These are phyloP conservation scores for Cytospora leucostoma DNA, from an alignment of 2,329 filamentous ascomycete species.

Conservation along the genomic window DNA sequence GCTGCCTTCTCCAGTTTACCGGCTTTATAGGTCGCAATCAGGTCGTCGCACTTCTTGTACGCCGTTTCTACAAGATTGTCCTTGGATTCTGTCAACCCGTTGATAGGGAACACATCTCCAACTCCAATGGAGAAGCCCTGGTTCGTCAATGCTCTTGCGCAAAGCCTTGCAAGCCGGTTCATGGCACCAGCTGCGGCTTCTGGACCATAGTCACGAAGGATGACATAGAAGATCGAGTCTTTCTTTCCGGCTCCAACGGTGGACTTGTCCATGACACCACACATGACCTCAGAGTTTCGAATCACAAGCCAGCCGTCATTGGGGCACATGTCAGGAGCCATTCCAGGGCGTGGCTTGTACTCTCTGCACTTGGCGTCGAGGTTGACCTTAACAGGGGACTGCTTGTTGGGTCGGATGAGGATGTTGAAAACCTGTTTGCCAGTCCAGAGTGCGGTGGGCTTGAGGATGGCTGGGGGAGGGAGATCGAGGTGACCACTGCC, in stretches of 20 bases:
- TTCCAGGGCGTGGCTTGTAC: constrained; percentile 63
- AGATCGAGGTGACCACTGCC: constrained; percentile 76
- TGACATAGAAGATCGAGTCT: constrained; percentile 95
- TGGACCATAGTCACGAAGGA: constrained; percentile 91
- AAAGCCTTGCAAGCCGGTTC: constrained; percentile 90
- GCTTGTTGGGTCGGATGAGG: constrained; percentile 82
- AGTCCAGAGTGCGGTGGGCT: constrained; percentile 88
- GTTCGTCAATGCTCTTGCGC: constrained; percentile 83
- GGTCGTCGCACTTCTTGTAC: constrained; percentile 77
- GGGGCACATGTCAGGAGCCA: constrained; percentile 71
- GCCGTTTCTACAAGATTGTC: constrained; percentile 73
- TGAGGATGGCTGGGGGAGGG: constrained; percentile 82
- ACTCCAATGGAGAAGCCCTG: constrained; percentile 96
- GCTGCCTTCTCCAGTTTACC: constrained; percentile 83
- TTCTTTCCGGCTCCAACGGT: constrained; percentile 98
- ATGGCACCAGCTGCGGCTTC: constrained; percentile 87
- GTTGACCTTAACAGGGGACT: constrained; percentile 83
- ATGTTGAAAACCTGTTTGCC: constrained; percentile 96
- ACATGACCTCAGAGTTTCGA: constrained; percentile 96
- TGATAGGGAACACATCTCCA: constrained; percentile 86
- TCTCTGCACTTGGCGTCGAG: constrained; percentile 90
- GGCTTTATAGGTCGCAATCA: constrained; percentile 77
- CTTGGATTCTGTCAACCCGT: constrained; percentile 70
- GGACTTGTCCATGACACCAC: constrained; percentile 95
- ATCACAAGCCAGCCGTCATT: constrained; percentile 92